Evolutionary conservation across 140 eudicot genomes (phyloP), one percentile per base, ranked within the genome.

Genomic region (Senecio squalidus): DNA sequence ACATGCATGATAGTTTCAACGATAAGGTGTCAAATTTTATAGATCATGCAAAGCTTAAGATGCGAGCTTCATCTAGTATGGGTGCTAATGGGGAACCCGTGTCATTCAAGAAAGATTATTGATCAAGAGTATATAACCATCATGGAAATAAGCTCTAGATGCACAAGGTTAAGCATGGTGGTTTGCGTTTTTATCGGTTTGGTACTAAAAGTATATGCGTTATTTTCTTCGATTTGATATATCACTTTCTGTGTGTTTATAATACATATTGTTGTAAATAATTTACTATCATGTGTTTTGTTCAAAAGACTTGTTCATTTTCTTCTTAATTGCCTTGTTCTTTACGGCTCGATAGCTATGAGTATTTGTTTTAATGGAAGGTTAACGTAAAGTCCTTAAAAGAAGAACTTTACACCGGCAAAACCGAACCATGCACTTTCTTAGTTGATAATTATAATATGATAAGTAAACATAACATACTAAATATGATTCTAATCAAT

Each of bases 21-120:
- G 85, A 77, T 23, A 80, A 54, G 77, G 77, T 82, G 26, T 52
- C 84, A 3, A 68, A 40, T 52, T 86, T 58, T 51, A 86, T 82
- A 0, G 66, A 57, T 31, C 72, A 70, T 2, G 77, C 88, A 2
- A 82, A 69, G 67, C 36, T 27, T 6, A 85, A 78, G 83, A 38
- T 85, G 4, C 67, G 73, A 55, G 74, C 68, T 18, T 55, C 83
- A 33, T 65, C 78, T 9, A 64, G 51, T 28, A 67, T 73, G 75
- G 75, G 73, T 28, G 65, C 62, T 29, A 57, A 69, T 14, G 70
- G 68, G 47, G 60, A 62, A 27, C 3, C 38, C 2, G 63, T 29
- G 40, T 55, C 78, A 3, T 58, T 55, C 36, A 60, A 68, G 62
- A 66, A 39, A 54, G 51, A 28, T 31, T 26, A 56, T 48, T 47